A percentile compares a stretch with the other conserved stretches of the same genome.
phyloP scores from a whole-genome alignment of 805 yeast genomes.

The Huiozyma sinensis region DNA sequence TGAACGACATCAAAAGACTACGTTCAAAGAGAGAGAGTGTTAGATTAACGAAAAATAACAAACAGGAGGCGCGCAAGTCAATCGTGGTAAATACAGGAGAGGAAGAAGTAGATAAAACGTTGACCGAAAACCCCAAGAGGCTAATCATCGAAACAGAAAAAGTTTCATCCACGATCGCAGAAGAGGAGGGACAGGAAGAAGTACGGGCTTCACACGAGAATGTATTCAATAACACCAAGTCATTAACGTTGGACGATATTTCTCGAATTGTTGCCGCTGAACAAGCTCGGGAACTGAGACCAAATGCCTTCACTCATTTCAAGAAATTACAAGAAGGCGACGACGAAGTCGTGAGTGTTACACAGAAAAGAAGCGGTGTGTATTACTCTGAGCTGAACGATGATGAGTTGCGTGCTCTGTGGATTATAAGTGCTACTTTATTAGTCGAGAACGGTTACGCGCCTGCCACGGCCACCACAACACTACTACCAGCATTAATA shows the following conservation, averaged over 20 bases:
- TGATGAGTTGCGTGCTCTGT: slow-evolving; percentile 43
- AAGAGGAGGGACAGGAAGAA: slow-evolving; percentile 31
- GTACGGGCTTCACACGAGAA: slow-evolving; percentile 34
- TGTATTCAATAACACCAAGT: slow-evolving; percentile 67
- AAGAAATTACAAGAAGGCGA: slow-evolving; percentile 30
- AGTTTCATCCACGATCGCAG: slow-evolving; percentile 11
- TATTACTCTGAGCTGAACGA: slow-evolving; percentile 47
- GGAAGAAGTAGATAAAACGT: slow-evolving; percentile 10
- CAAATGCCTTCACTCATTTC: slow-evolving; percentile 84
- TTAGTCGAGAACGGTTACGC: slow-evolving; percentile 18
- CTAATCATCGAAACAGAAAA: slow-evolving; percentile 22
- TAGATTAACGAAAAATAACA: slow-evolving; percentile 34
- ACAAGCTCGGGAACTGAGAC: slow-evolving; percentile 86
- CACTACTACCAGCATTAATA: slow-evolving; percentile 1
- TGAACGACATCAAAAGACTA: slow-evolving; percentile 66
- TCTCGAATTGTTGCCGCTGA: slow-evolving; percentile 96
- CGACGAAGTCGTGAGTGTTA: slow-evolving; percentile 13
- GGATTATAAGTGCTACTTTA: slow-evolving; percentile 37
- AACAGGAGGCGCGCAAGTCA: slow-evolving; percentile 56
- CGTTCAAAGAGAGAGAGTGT: slow-evolving; percentile 61
- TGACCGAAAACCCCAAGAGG: slow-evolving; percentile 16
- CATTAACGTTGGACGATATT: slow-evolving; percentile 88
- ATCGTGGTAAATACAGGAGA: slow-evolving; percentile 46
- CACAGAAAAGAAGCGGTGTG: slow-evolving; percentile 25
- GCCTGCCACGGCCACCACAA: slow-evolving; percentile 4